These are phyloP conservation scores for Bombardia bombarda DNA, from an alignment of 495 filamentous ascomycete species.

Conservation along the genomic window DNA sequence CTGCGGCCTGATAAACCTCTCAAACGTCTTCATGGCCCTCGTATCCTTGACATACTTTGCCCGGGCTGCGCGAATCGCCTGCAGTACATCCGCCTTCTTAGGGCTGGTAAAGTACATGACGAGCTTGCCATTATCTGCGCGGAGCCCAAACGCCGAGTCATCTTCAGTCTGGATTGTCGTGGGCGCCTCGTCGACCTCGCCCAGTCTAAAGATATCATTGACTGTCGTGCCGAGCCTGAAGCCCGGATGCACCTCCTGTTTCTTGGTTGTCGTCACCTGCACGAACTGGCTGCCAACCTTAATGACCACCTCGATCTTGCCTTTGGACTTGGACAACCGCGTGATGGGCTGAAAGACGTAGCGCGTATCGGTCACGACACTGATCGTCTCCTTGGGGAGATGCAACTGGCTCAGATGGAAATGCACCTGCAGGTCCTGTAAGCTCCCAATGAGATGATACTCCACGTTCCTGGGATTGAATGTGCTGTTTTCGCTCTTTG, in stretches of 20 bases:
- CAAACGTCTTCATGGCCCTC: constrained; percentile 45
- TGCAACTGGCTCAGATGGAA: constrained; percentile 56
- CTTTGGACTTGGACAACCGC: constrained; percentile 54
- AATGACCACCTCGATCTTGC: constrained; percentile 56
- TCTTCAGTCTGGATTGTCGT: constrained; percentile 55
- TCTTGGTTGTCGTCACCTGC: constrained; percentile 58
- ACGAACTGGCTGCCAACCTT: constrained; percentile 59
- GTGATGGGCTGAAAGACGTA: constrained; percentile 59
- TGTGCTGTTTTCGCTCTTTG: constrained; percentile 44
- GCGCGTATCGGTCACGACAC: constrained; percentile 52
- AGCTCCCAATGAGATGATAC: constrained; percentile 51
- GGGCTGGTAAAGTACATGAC: constrained; percentile 60
- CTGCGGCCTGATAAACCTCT: constrained; percentile 55
- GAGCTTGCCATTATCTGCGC: constrained; percentile 58
- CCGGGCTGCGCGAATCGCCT: constrained; percentile 51
- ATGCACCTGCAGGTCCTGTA: constrained; percentile 54
- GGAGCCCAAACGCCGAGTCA: constrained; percentile 57
- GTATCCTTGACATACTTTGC: constrained; percentile 53
- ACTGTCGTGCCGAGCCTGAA: constrained; percentile 50
- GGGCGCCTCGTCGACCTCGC: constrained; percentile 55
- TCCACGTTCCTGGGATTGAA: constrained; percentile 54
- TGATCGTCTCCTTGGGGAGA: constrained; percentile 59
- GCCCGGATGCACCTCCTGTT: constrained; percentile 54
- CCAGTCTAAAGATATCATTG: constrained; percentile 59
- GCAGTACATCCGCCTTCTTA: constrained; percentile 51